These are phyloP conservation scores for Trametes sanguinea DNA, from an alignment of 768 basidiomycete species.

Conservation along the genomic window DNA sequence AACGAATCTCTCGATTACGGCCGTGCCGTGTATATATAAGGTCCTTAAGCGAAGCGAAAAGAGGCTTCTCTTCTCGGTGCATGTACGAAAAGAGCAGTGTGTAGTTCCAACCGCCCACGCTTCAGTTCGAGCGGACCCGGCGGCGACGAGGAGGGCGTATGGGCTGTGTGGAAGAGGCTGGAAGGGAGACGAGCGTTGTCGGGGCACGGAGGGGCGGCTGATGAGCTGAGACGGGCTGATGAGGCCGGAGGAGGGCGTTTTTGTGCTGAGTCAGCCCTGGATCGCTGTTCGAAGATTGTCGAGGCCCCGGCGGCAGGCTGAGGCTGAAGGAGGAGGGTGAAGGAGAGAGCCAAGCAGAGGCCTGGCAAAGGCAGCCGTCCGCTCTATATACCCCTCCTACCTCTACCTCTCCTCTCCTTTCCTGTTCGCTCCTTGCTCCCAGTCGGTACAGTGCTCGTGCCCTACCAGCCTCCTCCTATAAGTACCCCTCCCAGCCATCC, in stretches of 20 bases:
- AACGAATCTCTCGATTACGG: no score
- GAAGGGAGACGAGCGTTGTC: background rate
- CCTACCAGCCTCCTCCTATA: background rate
- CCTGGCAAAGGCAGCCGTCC: no score
- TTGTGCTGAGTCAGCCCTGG: conserved; percentile 13
- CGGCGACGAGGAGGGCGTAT: background rate
- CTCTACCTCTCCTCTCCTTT: background rate
- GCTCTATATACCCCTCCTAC: conserved; percentile 10
- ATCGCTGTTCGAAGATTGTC: background rate
- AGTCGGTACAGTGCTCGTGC: background rate
- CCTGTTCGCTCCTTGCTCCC: conserved; percentile 9
- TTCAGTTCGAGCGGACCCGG: background rate
- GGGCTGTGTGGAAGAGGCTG: background rate
- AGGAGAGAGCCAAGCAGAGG: no score
- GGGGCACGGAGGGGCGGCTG: background rate
- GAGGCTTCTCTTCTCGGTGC: conserved; percentile 9
- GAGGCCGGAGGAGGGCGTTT: conserved; percentile 7
- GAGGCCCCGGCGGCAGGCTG: background rate
- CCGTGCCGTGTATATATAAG: background rate
- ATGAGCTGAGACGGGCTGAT: conserved; percentile 9
- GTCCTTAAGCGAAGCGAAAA: background rate
- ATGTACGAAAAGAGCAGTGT: conserved; percentile 3
- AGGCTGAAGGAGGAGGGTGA: background rate
- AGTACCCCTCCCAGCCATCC: background rate
- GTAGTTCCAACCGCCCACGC: background rate